Evolutionary conservation across 257 asterid species (phyloP).

Genomic region (Nicotiana undulata): DNA sequence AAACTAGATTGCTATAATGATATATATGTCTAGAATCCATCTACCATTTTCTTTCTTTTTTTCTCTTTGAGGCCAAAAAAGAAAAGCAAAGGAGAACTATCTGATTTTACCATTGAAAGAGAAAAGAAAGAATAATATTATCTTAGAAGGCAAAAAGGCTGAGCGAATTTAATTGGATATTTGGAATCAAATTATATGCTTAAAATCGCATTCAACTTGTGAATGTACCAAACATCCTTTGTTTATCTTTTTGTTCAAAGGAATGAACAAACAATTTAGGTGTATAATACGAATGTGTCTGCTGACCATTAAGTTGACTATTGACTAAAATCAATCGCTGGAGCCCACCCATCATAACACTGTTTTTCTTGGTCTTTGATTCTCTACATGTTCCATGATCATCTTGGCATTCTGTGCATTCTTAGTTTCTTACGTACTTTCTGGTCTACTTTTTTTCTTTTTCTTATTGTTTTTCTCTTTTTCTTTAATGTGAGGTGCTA

Average conservation of each 20-base stretch:
- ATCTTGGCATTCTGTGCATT: slow-evolving; percentile 14
- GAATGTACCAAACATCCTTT: slow-evolving; percentile 9
- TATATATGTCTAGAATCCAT: background rate
- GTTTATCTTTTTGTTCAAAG: background rate
- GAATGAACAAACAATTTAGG: too few relatives aligned
- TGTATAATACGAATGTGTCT: background rate
- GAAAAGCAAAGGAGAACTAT: background rate
- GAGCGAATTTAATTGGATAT: background rate
- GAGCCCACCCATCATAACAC: slow-evolving; percentile 9
- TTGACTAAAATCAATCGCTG: background rate
- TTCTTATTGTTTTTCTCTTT: too few relatives aligned
- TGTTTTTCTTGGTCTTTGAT: background rate
- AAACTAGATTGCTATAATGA: background rate
- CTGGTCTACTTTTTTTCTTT: background rate
- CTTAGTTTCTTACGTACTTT: background rate
- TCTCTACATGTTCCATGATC: slow-evolving; percentile 6
- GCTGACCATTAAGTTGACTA: slow-evolving; percentile 3
- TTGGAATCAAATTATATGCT: slow-evolving; percentile 5
- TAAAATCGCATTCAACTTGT: background rate
- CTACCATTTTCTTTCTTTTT: background rate
- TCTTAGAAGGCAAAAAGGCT: background rate
- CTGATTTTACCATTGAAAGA: background rate
- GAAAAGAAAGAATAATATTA: background rate
- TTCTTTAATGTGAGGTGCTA: too few relatives aligned
- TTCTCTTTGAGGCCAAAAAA: background rate